Conservation (phyloP, 768 basidiomycete genomes). For the Naematelia encephala region DNA sequence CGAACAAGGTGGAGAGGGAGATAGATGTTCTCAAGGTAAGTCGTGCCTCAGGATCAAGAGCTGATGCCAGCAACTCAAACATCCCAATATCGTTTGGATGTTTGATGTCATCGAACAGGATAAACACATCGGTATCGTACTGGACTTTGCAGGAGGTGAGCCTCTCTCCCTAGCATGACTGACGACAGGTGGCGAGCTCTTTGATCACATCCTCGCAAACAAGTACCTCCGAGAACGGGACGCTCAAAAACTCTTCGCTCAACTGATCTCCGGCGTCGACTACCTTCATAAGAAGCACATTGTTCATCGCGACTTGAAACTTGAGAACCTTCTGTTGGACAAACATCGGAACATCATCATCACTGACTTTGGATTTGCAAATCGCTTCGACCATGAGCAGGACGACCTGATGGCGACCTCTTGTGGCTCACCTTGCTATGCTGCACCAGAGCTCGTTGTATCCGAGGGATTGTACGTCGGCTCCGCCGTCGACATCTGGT, state of each 20-base stretch:
- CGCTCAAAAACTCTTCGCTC: conserved; percentile 91
- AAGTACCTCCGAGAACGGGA: conserved; percentile 92
- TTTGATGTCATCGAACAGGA: conserved; percentile 99
- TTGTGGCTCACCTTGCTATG: conserved; percentile 96
- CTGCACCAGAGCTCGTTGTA: conserved; percentile 95
- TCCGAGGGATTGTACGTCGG: conserved; percentile 96
- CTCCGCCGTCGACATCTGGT: conserved; percentile 98
- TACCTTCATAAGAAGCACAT: conserved; percentile 99
- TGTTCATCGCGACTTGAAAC: conserved; percentile 97
- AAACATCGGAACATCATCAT: conserved; percentile 97
- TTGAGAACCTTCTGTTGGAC: conserved; percentile 95
- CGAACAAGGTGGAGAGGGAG: conserved; percentile 95
- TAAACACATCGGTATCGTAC: conserved; percentile 98
- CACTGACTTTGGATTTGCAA: conserved; percentile 99
- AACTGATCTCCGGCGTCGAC: conserved; percentile 97
- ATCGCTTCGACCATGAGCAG: conserved; percentile 84
- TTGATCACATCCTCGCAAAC: conserved; percentile 97
- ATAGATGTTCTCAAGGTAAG: conserved; percentile 92
- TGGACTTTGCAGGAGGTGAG: conserved; percentile 90
- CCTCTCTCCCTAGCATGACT: not conserved
- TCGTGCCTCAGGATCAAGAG: conserved; percentile 15
- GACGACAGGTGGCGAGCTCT: conserved; percentile 71
- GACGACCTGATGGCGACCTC: conserved; percentile 99
- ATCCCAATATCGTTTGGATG: conserved; percentile 95
- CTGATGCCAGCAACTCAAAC: conserved; percentile 71